Evolutionary conservation across 2,329 filamentous ascomycete species (phyloP).

Genomic region (Helminthosporium solani): DNA sequence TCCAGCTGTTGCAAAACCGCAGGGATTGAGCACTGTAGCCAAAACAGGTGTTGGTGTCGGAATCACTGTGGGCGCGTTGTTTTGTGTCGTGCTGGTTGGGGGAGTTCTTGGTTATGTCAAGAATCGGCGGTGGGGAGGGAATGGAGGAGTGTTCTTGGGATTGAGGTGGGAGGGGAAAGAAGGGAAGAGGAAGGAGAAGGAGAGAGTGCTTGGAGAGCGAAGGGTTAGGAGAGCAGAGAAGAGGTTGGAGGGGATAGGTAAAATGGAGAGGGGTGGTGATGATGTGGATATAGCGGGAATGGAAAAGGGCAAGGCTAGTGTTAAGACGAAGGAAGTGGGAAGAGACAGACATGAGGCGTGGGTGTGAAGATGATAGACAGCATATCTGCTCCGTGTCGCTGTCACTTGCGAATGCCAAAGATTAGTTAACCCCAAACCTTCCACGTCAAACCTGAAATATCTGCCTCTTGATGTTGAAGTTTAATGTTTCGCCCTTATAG

Average conservation of each 20-base stretch:
- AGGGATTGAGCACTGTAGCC: conserved; percentile 1
- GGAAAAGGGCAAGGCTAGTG: background rate
- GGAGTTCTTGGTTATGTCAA: background rate
- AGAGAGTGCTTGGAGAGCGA: background rate
- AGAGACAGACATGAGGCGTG: background rate
- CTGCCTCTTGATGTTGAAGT: too few relatives aligned
- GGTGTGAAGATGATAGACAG: background rate
- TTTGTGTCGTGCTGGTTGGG: background rate
- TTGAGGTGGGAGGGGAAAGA: background rate
- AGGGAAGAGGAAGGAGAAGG: background rate
- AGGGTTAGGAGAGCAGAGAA: background rate
- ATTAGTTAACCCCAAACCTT: too few relatives aligned
- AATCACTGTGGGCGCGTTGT: conserved; percentile 1
- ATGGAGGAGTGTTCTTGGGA: background rate
- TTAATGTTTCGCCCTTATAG: too few relatives aligned
- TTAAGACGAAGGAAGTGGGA: background rate
- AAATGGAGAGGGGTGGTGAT: background rate
- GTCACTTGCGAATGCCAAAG: too few relatives aligned
- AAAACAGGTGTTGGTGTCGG: conserved; percentile 6
- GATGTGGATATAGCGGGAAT: background rate
- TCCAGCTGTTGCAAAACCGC: background rate
- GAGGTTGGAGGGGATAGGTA: background rate
- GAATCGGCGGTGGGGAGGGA: background rate
- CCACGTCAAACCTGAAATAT: too few relatives aligned
- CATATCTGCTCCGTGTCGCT: too few relatives aligned